Evolutionary conservation across 768 basidiomycete genomes (phyloP), one percentile per base, ranked within the genome.

Genomic region (Leccinum fibrillosum): DNA sequence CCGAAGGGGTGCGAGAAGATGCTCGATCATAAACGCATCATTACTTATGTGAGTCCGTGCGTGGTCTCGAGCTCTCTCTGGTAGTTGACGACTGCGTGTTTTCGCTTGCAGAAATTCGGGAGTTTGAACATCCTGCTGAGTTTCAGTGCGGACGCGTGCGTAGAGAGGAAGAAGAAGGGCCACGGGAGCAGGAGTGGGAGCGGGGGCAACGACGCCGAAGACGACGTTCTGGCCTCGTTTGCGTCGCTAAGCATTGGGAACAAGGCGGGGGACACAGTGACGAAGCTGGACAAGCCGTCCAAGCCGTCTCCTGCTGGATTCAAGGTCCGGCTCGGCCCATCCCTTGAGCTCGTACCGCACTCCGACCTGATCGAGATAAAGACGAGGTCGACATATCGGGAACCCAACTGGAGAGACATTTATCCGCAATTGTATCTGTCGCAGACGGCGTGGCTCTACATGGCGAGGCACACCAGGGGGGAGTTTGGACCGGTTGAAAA

Each of bases 351-450:
- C 21, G 71, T 75, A 17, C 71, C 76, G 5, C 78, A 80, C 52
- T 58, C 68, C 1, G 56, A 67, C 49, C 30, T 79, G 54, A 60
- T 76, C 55, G 77, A 77, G 53, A 59, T 78, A 39, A 67, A 69
- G 39, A 77, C 78, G 39, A 47, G 70, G n/a, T 63, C 69, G 2
- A 32, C 44, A 3, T 39, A 50, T n/a, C 62, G 68, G 7, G 68
- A 72, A 9, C 74, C 75, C 58, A 75, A 86, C 64, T 89, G 86
- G 86, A 73, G 65, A 28, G 85, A 88, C 13, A 72, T 75, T 1
- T 89, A 84, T 67, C 82, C 84, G 0, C 88, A 90, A 65, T 71
- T 90, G 11, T 86, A 80, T 66, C 78, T 91, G 55, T 88, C 89
- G 6, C 85, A 86, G 66, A 90, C 86, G 0, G 72, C 78, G 2